phyloP scores from a whole-genome alignment of 352 stramenopile genomes.

The Phytophthora citricola region DNA sequence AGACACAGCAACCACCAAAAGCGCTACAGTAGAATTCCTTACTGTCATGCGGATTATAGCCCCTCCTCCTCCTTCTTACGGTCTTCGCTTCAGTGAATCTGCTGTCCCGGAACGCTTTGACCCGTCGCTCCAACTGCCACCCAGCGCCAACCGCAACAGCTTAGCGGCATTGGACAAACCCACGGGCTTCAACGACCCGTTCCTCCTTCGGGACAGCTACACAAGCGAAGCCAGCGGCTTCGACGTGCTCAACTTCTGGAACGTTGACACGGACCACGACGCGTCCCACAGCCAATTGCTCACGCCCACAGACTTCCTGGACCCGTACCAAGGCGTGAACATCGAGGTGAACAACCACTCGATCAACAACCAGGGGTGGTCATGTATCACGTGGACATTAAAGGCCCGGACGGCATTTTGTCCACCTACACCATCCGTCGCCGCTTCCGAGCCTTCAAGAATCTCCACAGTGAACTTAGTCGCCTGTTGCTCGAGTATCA shows the following conservation, averaged over 20 bases:
- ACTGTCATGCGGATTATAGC: conserved; percentile 38
- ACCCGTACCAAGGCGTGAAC: conserved; percentile 73
- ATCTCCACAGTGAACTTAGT: conserved; percentile 73
- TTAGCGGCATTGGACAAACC: conserved; percentile 57
- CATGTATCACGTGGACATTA: conserved; percentile 91
- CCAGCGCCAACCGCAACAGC: conserved; percentile 63
- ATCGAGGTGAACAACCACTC: conserved; percentile 80
- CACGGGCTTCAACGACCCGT: conserved; percentile 28
- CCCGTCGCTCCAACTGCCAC: conserved; percentile 47
- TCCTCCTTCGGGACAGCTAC: conserved; percentile 52
- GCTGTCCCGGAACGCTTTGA: conserved; percentile 57
- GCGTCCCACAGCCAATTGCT: conserved; percentile 43
- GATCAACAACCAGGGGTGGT: conserved; percentile 79
- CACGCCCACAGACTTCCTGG: conserved; percentile 40
- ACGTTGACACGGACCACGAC: conserved; percentile 48
- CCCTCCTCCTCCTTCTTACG: conserved; percentile 20
- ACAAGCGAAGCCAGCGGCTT: conserved; percentile 73
- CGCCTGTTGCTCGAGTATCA: conserved; percentile 63
- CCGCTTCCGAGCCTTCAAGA: conserved; percentile 83
- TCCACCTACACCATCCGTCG: conserved; percentile 88
- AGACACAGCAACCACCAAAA: conserved; percentile 1
- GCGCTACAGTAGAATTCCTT: neutral
- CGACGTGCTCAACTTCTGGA: conserved; percentile 68
- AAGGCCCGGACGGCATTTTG: conserved; percentile 72
- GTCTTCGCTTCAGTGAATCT: conserved; percentile 59